Base-by-base conservation (phyloP, 2,329 filamentous ascomycete species). In the Alternaria metachromatica region DNA sequence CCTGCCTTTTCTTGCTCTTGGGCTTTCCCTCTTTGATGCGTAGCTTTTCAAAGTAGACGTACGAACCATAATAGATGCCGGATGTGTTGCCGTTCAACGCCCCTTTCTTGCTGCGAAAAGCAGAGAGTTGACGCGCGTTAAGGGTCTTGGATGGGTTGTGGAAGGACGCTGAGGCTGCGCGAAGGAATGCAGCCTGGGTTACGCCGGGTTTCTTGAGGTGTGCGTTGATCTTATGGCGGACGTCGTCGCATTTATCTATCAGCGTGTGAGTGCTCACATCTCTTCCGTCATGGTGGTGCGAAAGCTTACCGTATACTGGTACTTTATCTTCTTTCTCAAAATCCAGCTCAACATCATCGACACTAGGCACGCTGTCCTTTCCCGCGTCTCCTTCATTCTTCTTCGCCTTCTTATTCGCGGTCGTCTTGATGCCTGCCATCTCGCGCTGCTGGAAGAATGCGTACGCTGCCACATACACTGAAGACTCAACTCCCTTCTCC, bases 31-130 rank as follows among this genome's bases (percentile, higher is more conserved):
- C 80, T 69, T 81, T 81, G 58, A 89, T 76, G 15, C 87, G 78
- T 67, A 85, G 65, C 79, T 89, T 89, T 78, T 89, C 87, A 68
- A 89, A 89, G 73, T 84, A 88, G 20, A 87, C 82, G 70, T 89
- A 89, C 0, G 80, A 81, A 4, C 82, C 83, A 67, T 89, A 88
- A 70, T 84, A 89, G 2, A 85, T 78, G 9, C 69, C 67, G 56
- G 79, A 84, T 3, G 82, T 84, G 57, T 85, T 85, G 5, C 87
- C 87, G 3, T 80, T 78, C 10, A 76, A 78, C 0, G 81, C 61
- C 0, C 86, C 87, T 59, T 83, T 85, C 69, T 85, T 85, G 6
- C 71, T 72, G 55, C 87, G 80, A 68, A 89, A 89, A 43, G 81
- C 78, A 30, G 79, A 80, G 18, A 88, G 79, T 60, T 84, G 81